A percentile compares a stretch with the other conserved stretches of the same genome.
These are phyloP conservation scores for Dioszegia hungarica DNA, from an alignment of 768 basidiomycete species.

Conservation along the genomic window DNA sequence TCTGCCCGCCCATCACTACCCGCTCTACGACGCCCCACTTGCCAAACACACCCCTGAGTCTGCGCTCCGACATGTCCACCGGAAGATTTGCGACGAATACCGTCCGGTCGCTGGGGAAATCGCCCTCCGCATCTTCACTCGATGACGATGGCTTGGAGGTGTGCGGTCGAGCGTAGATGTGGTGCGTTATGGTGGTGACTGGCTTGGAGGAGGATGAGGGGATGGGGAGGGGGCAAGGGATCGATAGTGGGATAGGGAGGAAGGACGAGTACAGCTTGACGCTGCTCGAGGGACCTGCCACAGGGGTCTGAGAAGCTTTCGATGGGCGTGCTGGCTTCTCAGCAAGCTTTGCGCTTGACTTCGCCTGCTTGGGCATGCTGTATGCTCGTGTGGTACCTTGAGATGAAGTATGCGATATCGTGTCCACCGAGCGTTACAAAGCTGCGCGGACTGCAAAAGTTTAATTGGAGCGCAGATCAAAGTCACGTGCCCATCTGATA, in stretches of 20 bases:
- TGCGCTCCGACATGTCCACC: conserved; percentile 77
- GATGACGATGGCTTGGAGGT: conserved; percentile 10
- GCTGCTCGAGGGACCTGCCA: too few relatives aligned
- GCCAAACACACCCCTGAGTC: conserved; percentile 72
- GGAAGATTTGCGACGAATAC: conserved; percentile 86
- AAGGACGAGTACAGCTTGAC: conserved; percentile 37
- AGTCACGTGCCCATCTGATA: too few relatives aligned
- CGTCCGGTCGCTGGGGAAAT: conserved; percentile 58
- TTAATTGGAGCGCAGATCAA: too few relatives aligned
- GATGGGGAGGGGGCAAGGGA: conserved; percentile 25
- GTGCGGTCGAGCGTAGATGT: conserved; percentile 72
- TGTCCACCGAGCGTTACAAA: too few relatives aligned
- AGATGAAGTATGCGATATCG: too few relatives aligned
- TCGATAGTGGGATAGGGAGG: conserved; percentile 30
- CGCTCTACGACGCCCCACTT: conserved; percentile 70
- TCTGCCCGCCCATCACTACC: conserved; percentile 58
- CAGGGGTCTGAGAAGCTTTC: too few relatives aligned
- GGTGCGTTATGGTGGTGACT: conserved; percentile 55
- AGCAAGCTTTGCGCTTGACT: too few relatives aligned
- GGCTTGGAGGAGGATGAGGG: conserved; percentile 20
- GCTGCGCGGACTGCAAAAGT: too few relatives aligned
- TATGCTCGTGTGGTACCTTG: too few relatives aligned
- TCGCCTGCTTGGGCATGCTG: too few relatives aligned
- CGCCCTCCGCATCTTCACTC: conserved; percentile 1
- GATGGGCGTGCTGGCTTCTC: too few relatives aligned